Conservation (phyloP, 768 basidiomycete genomes). For the Psilocybe subaeruginosa region DNA sequence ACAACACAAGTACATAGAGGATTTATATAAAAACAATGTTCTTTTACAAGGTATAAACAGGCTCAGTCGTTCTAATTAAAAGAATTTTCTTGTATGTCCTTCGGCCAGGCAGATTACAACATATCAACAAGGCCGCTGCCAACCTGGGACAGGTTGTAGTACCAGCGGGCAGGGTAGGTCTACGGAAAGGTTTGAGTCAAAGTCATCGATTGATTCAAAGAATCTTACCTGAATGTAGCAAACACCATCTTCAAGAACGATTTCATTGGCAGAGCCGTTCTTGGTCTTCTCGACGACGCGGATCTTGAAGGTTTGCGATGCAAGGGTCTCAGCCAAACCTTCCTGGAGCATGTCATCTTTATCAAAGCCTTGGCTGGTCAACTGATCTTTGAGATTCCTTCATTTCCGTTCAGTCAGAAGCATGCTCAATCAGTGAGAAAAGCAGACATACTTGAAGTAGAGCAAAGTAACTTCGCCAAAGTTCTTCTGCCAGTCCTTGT, state of each 20-base stretch:
- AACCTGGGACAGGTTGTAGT: constrained; percentile 5
- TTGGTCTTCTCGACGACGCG: constrained; percentile 37
- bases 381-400: constrained; percentile 30
- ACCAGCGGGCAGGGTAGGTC: constrained; percentile 26
- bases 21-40: no score
- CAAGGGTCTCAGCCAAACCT: constrained; percentile 36
- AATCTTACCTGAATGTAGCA: constrained; percentile 37
- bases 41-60: no score
- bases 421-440: not conserved
- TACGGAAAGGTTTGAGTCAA: constrained; percentile 8
- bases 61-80: no score
- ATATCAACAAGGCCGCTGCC: constrained; percentile 7
- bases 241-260: constrained; percentile 36
- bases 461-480: constrained; percentile 29
- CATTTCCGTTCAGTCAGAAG: not conserved
- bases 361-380: constrained; percentile 37
- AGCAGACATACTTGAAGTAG: constrained; percentile 30
- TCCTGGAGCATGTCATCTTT: constrained; percentile 44
- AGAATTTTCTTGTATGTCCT: not conserved
- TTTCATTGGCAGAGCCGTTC: constrained; percentile 30
- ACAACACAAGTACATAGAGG: no score
- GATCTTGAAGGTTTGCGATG: constrained; percentile 39
- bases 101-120: not conserved
- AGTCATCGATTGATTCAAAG: not conserved
- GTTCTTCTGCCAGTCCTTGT: constrained; percentile 29